Percentiles rank a stretch among this genome's conserved stretches.
These are phyloP conservation scores for Clavispora carvajalis DNA, from an alignment of 805 yeast genomes.

Conservation along the genomic window DNA sequence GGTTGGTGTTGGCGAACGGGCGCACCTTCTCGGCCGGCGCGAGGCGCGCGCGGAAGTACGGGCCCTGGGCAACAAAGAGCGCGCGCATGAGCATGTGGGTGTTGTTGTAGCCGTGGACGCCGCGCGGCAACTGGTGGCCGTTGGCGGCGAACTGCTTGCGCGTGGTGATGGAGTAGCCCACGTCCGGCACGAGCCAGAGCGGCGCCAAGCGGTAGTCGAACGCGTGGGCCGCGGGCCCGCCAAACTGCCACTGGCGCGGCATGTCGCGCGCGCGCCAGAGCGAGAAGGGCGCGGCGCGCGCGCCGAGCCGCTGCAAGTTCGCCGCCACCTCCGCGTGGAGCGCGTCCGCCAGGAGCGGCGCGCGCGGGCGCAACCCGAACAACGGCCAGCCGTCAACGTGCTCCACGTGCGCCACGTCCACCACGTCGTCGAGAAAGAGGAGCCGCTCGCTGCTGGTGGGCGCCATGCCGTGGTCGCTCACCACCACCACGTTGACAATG, in stretches of 20 bases:
- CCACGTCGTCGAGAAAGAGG: constrained; percentile 66
- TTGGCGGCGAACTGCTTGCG: constrained; percentile 48
- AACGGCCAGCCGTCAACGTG: constrained; percentile 84
- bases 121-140: constrained; percentile 52
- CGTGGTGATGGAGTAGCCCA: constrained; percentile 74
- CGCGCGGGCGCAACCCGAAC: constrained; percentile 63
- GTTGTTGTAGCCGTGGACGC: constrained; percentile 84
- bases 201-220: constrained; percentile 72
- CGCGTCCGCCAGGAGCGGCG: constrained; percentile 34
- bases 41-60: constrained; percentile 50
- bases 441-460: constrained; percentile 71
- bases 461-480: constrained; percentile 94
- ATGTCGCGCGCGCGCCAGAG: constrained; percentile 54
- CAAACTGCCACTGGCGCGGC: constrained; percentile 51
- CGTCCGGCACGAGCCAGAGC: constrained; percentile 76
- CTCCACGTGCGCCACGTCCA: constrained; percentile 50
- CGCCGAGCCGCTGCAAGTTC: constrained; percentile 21
- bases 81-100: constrained; percentile 79
- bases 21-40: constrained; percentile 27
- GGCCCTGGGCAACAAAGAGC: constrained; percentile 74
- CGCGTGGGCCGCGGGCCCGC: constrained; percentile 30
- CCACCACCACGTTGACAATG: constrained; percentile 68
- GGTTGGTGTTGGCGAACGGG: constrained; percentile 70
- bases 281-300: constrained; percentile 28
- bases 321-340: constrained; percentile 39